Evolutionary conservation across 192 early-diverging fungal genomes (phyloP).

Genomic region (Coemansia sp.): DNA sequence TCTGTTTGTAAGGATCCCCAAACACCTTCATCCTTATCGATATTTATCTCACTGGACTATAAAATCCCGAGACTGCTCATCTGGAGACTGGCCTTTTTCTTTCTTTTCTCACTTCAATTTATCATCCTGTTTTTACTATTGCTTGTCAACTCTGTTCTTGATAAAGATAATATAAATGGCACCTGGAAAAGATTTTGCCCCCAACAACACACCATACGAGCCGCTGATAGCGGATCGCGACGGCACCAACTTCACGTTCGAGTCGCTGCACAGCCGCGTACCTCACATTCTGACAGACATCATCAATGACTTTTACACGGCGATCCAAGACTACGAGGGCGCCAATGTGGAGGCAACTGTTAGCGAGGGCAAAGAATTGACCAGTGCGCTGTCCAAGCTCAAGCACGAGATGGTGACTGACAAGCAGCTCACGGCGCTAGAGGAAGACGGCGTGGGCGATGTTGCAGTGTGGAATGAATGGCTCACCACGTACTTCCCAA

Average conservation of each 20-base stretch:
- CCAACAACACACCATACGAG: slow-evolving; percentile 58
- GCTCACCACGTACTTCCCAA: slow-evolving; percentile 56
- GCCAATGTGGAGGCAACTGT: slow-evolving; percentile 34
- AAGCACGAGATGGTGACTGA: slow-evolving; percentile 75
- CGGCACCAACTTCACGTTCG: slow-evolving; percentile 72
- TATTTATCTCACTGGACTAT: too few relatives aligned
- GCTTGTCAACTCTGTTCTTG: neutral
- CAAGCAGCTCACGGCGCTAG: slow-evolving; percentile 53
- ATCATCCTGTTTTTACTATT: too few relatives aligned
- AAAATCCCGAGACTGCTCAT: too few relatives aligned
- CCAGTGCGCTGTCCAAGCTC: slow-evolving; percentile 63
- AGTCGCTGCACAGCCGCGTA: slow-evolving; percentile 71
- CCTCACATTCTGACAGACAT: slow-evolving; percentile 83
- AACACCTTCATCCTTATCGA: too few relatives aligned
- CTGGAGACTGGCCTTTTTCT: neutral
- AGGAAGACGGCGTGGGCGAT: slow-evolving; percentile 58
- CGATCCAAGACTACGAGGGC: slow-evolving; percentile 40
- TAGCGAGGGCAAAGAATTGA: slow-evolving; percentile 68
- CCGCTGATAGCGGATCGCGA: slow-evolving; percentile 65
- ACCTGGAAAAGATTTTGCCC: slow-evolving; percentile 27
- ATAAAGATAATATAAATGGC: slow-evolving; percentile 8
- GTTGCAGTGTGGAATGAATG: slow-evolving; percentile 65
- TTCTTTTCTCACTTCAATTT: neutral
- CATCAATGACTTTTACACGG: slow-evolving; percentile 68
- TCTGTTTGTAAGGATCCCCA: too few relatives aligned